A percentile compares a stretch with the other conserved stretches of the same genome.
Conservation (phyloP, 1,284 basidiomycete species). For the Heterobasidion occidentale region DNA sequence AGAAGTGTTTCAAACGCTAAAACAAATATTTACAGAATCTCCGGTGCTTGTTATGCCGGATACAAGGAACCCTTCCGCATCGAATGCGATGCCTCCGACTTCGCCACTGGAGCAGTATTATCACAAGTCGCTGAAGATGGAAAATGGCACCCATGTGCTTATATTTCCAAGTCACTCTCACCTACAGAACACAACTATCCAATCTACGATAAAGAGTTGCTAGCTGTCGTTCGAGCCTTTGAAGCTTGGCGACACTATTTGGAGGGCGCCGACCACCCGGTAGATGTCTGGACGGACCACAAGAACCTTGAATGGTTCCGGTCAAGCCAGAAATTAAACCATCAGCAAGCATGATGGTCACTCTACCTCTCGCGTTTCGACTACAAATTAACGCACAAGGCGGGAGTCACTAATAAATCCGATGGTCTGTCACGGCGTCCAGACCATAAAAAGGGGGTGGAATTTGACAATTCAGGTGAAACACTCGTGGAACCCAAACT, state of each 20-base stretch:
- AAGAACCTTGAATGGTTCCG: conserved; percentile 18
- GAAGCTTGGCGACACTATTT: conserved; percentile 19
- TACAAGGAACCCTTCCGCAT: neutral
- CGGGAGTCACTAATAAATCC: neutral
- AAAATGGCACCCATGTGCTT: neutral
- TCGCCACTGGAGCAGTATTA: neutral
- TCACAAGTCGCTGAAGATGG: neutral
- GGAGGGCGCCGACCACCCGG: conserved; percentile 4
- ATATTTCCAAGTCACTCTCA: neutral
- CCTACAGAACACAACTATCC: conserved; percentile 19
- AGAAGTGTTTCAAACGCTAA: neutral
- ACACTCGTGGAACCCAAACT: neutral
- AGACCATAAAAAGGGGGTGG: neutral
- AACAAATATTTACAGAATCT: neutral
- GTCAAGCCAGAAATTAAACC: conserved; percentile 8
- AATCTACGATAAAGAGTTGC: conserved; percentile 27
- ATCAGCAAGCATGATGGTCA: conserved; percentile 13
- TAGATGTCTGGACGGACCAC: conserved; percentile 20
- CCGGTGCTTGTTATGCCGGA: neutral
- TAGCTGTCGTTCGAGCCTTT: conserved; percentile 5
- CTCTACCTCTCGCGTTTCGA: neutral
- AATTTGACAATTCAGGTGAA: neutral
- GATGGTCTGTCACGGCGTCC: neutral
- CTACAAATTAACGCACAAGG: neutral
- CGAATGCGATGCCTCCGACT: neutral